Evolutionary conservation across 805 yeast species (phyloP).

Genomic region (Pichia manshurica): DNA sequence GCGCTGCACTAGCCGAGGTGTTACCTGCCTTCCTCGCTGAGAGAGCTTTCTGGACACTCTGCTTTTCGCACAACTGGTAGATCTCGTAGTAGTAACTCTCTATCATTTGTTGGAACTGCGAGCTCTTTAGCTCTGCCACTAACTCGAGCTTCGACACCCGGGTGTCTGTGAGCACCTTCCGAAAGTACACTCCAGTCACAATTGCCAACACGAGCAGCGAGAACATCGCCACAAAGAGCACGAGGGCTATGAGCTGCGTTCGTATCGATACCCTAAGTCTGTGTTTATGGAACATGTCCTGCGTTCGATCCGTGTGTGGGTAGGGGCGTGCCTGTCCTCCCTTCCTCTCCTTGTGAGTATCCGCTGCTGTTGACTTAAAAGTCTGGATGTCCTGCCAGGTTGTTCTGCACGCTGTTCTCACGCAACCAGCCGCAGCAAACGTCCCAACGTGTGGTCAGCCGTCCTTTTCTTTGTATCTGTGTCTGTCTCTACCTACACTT

Average conservation of each 20-base stretch:
- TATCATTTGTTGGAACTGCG: constrained; percentile 69
- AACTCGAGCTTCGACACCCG: constrained; percentile 69
- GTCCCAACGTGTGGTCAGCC: too few species aligned
- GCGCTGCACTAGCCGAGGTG: constrained; percentile 44
- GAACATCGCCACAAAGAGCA: constrained; percentile 60
- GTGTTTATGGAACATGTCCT: constrained; percentile 11
- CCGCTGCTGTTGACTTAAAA: too few species aligned
- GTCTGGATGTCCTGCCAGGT: too few species aligned
- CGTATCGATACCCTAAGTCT: constrained; percentile 56
- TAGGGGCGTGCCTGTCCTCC: not conserved
- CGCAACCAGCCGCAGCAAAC: too few species aligned
- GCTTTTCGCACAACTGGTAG: constrained; percentile 56
- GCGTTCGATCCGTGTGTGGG: not conserved
- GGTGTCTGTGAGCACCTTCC: constrained; percentile 51
- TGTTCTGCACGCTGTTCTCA: too few species aligned
- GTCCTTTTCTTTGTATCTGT: too few species aligned
- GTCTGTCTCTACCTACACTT: too few species aligned
- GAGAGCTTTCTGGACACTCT: constrained; percentile 54
- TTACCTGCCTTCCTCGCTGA: constrained; percentile 69
- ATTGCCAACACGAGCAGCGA: constrained; percentile 69
- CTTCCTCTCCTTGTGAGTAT: not conserved
- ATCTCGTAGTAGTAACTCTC: constrained; percentile 62
- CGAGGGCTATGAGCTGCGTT: constrained; percentile 69
- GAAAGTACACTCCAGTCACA: constrained; percentile 71
- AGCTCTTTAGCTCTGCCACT: constrained; percentile 74